Percentiles rank a stretch among this genome's conserved stretches.
Evolutionary conservation across 805 yeast species (phyloP).

Genomic region (Ogataea populi-albae): DNA sequence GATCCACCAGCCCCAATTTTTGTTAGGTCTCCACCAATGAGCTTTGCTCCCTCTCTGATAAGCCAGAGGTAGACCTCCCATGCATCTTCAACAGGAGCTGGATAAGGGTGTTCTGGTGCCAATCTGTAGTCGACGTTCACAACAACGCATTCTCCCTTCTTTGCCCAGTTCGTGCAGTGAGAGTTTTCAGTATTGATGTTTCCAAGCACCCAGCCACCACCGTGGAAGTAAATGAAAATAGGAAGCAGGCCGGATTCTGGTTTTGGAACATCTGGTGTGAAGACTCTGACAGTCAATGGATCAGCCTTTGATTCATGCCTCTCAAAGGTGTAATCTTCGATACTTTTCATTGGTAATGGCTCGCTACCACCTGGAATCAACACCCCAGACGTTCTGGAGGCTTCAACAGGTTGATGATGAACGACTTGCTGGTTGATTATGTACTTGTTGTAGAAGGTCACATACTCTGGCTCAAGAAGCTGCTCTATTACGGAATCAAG

Average conservation of each 20-base stretch:
- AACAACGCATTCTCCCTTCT: conserved; percentile 30
- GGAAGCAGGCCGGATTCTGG: conserved; percentile 23
- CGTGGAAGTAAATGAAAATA: conserved; percentile 27
- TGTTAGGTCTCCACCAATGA: conserved; percentile 26
- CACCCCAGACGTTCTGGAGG: conserved; percentile 14
- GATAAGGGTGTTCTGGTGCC: conserved; percentile 48
- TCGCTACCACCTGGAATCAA: no score
- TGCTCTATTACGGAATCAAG: conserved; percentile 2
- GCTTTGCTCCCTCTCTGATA: no score
- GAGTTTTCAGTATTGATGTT: conserved; percentile 34
- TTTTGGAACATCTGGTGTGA: conserved; percentile 23
- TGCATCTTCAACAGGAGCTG: conserved; percentile 43
- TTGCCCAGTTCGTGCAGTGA: conserved; percentile 38
- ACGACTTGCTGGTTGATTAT: conserved; percentile 16
- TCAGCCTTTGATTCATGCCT: conserved; percentile 29
- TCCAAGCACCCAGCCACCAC: conserved; percentile 36
- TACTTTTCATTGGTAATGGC: conserved; percentile 16
- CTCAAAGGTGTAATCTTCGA: conserved; percentile 12
- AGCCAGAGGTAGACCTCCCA: conserved; percentile 35
- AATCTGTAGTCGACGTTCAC: conserved; percentile 45
- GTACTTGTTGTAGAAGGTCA: conserved; percentile 18
- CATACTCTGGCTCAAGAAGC: conserved; percentile 22
- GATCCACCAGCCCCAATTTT: conserved; percentile 43
- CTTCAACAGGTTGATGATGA: conserved; percentile 21
- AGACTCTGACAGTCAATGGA: conserved; percentile 25